Conservation (phyloP, 176 grass and related monocot species). For the Oryza brachyantha region DNA sequence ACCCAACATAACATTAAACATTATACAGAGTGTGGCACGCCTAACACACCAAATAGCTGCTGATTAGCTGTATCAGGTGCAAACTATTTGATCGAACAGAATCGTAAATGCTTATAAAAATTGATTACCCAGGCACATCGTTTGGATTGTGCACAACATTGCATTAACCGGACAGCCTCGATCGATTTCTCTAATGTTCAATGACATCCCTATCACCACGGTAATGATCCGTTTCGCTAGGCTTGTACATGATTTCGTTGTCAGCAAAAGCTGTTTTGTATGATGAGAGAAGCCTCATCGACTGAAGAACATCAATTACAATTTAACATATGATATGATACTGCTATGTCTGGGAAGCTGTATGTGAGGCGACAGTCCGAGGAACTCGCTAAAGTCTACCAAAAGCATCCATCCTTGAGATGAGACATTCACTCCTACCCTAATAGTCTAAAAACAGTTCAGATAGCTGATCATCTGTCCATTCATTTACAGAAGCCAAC, state of each 20-base stretch:
- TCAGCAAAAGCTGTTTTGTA: neutral
- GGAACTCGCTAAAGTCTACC: neutral
- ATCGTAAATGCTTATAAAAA: neutral
- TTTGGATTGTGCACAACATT: no score
- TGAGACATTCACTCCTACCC: neutral
- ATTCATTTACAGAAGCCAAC: neutral
- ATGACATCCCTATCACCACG: no score
- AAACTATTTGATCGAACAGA: neutral
- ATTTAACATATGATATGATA: neutral
- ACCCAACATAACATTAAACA: no score
- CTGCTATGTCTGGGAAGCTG: neutral
- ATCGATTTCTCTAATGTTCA: no score
- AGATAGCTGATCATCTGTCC: constrained; percentile 44
- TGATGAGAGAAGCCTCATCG: neutral
- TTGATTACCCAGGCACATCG: no score
- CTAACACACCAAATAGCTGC: no score
- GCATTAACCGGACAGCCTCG: no score
- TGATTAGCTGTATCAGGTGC: no score
- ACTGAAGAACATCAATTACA: neutral
- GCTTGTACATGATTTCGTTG: no score
- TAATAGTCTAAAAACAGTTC: constrained; percentile 38
- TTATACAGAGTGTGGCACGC: no score
- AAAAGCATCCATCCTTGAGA: neutral
- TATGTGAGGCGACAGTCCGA: neutral
- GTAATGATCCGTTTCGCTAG: no score